A percentile compares a stretch with the other conserved stretches of the same genome.
Conservation (phyloP, 2,329 filamentous ascomycete genomes). For the Rachicladosporium sp. region DNA sequence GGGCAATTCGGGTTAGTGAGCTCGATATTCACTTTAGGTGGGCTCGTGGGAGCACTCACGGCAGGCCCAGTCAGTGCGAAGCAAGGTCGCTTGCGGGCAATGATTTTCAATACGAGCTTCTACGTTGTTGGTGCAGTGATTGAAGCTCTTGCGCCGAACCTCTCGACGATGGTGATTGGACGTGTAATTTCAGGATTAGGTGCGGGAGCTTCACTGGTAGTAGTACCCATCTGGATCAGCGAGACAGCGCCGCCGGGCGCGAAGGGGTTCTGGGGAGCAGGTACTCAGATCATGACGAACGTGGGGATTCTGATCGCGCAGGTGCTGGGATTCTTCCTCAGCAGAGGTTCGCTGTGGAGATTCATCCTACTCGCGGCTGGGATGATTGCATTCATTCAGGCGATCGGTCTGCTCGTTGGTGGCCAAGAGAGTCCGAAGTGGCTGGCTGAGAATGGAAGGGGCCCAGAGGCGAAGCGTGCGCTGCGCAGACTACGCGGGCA, state of each 20-base stretch:
- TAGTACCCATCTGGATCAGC: constrained; percentile 88
- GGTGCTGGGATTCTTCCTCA: constrained; percentile 75
- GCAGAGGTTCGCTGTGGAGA: constrained; percentile 67
- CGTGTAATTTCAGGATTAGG: constrained; percentile 71
- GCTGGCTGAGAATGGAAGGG: constrained; percentile 56
- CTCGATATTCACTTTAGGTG: constrained; percentile 83
- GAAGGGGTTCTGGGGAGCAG: constrained; percentile 56
- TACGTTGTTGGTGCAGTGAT: constrained; percentile 65
- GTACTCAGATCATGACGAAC: constrained; percentile 92
- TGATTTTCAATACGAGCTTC: constrained; percentile 65
- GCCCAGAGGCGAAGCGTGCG: constrained; percentile 49
- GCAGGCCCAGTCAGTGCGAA: constrained; percentile 68
- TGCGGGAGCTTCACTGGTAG: constrained; percentile 79
- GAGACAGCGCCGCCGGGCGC: constrained; percentile 64
- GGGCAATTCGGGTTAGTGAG: constrained; percentile 74
- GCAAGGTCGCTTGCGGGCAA: constrained; percentile 61
- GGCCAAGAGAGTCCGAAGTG: constrained; percentile 81
- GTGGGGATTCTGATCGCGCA: constrained; percentile 72
- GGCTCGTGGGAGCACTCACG: constrained; percentile 67
- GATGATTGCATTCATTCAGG: constrained; percentile 54
- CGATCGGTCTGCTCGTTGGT: constrained; percentile 53
- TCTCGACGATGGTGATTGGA: constrained; percentile 58
- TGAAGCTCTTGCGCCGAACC: constrained; percentile 58
- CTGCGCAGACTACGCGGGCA: constrained; percentile 67
- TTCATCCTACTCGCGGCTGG: constrained; percentile 67